Percentiles rank a stretch among this genome's conserved stretches.
Conservation (phyloP, 176 grass and related monocot species). For the Carex cristatella region DNA sequence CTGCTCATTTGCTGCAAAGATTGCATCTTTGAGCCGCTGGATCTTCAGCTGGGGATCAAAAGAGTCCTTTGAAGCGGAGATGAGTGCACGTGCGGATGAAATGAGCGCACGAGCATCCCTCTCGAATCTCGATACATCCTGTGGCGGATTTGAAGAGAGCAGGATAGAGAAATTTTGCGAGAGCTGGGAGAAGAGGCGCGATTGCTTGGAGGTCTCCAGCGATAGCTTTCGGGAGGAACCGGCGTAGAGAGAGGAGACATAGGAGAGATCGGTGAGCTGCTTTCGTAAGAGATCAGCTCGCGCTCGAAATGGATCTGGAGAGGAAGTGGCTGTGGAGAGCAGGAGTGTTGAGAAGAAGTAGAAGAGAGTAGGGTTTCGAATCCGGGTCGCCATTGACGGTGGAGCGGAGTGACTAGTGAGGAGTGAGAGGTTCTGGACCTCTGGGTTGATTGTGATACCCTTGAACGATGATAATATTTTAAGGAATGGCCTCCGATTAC, state of each 20-base stretch:
- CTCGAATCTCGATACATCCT: slow-evolving; percentile 2
- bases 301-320: slow-evolving; percentile 6
- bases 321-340: neutral
- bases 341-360: neutral
- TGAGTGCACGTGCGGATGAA: slow-evolving; percentile 65
- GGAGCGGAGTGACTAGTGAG: neutral
- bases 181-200: slow-evolving; percentile 66
- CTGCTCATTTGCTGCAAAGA: slow-evolving; percentile 86
- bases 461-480: neutral
- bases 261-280: slow-evolving; percentile 20
- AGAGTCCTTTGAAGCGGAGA: slow-evolving; percentile 66
- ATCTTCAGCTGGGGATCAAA: slow-evolving; percentile 99
- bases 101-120: slow-evolving; percentile 38
- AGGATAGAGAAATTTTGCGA: slow-evolving; percentile 74
- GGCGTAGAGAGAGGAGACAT: slow-evolving; percentile 7
- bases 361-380: neutral
- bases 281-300: slow-evolving; percentile 4
- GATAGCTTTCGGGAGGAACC: slow-evolving; percentile 25
- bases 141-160: slow-evolving; percentile 19
- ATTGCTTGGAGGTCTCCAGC: slow-evolving; percentile 22
- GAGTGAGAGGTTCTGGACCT: neutral
- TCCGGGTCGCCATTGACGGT: neutral
- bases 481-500: neutral
- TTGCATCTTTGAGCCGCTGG: slow-evolving; percentile 92
- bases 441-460: neutral